Evolutionary conservation across 805 yeast species (phyloP), one percentile per base, ranked within the genome.

Genomic region (Candida xyloterini): DNA sequence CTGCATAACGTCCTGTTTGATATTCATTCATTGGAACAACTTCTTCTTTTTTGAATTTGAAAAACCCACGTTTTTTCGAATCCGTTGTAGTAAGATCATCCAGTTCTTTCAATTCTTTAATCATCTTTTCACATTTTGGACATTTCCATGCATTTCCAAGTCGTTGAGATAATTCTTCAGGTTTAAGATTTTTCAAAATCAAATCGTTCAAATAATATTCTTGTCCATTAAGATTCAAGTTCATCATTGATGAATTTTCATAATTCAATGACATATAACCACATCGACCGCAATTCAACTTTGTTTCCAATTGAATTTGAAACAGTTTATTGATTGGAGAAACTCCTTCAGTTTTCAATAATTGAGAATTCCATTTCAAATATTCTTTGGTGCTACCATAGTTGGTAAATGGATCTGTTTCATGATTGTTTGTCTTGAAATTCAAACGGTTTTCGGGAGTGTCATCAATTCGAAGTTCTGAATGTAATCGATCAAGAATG

Each of bases 141-240:
- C 95, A 84, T 47, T 81, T 76, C 95, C 95, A 84, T 1, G 93
- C 86, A 61, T 84, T 84, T 6, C 81, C 90, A 18, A 87, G 43
- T 23, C 55, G 83, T 7, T 71, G 68, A n/a, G 70, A 66, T 36
- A 84, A 60, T 3, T 79, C 68, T 57, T 84, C 95, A 43, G 78
- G 80, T 38, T 71, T 67, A 0, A 84, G 76, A 53, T 76, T 83
- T 54, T 79, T 68, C 23, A 68, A 62, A 30, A 84, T 73, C 49
- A 89, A 78, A 41, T 83, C 87, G 32, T 81, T 77, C 39, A 84
- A 58, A 35, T 51, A 47, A 10, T 42, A 38, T 27, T 51, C 57
- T 7, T 35, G 40, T 7, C 54, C 53, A 24, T 50, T 48, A 14
- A 61, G 23, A 30, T 60, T 55, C 30, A 61, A 46, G 30, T 55